Base-by-base conservation (phyloP, 2,329 filamentous ascomycete species). In the Fusarium azukiicola region DNA sequence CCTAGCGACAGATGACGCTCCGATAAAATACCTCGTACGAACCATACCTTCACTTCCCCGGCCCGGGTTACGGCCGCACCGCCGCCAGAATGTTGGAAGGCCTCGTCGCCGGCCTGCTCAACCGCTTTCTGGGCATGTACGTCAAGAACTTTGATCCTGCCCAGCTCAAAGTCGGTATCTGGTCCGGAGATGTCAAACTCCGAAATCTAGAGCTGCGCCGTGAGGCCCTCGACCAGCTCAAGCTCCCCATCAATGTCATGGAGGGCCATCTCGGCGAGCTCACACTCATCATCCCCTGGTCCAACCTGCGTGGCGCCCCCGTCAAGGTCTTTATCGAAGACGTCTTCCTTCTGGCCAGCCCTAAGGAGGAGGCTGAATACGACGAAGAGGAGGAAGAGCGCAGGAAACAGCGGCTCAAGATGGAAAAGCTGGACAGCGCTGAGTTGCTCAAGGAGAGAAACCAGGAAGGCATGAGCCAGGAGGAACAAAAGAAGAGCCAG, bases 61-160 rank as follows among this genome's bases (percentile, higher is more conserved):
- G 94, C 95, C 96, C 85, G 95, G 95, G 94, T 95, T 85, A 96
- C 93, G 95, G 92, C 94, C 90, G 86, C 86, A 87, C 85, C 82
- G 83, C 87, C 87, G 87, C 89, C 91, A 92, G 87, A 84, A 99
- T 99, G 98, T 94, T 99, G 90, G 98, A 99, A 93, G 96, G 97
- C 82, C 92, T 99, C 83, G 98, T 99, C 79, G 97, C 98, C 84
- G 98, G 97, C 89, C 92, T 99, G 91, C 95, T 99, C 84, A 99
- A 99, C 91, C 96, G 98, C 91, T 99, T 99, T 89, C 90, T 99
- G 93, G 98, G 98, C 92, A 98, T 99, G 96, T 99, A 99, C 88
- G 97, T 99, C 88, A 97, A 98, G 92, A 99, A 99, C 89, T 99
- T 99, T 87, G 98, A 99, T 88, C 96, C 98, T 71, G 96, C 96